Percentiles rank a stretch among this genome's conserved stretches.
phyloP scores from a whole-genome alignment of 2,329 filamentous ascomycete species.

The Macroventuria anomochaeta region DNA sequence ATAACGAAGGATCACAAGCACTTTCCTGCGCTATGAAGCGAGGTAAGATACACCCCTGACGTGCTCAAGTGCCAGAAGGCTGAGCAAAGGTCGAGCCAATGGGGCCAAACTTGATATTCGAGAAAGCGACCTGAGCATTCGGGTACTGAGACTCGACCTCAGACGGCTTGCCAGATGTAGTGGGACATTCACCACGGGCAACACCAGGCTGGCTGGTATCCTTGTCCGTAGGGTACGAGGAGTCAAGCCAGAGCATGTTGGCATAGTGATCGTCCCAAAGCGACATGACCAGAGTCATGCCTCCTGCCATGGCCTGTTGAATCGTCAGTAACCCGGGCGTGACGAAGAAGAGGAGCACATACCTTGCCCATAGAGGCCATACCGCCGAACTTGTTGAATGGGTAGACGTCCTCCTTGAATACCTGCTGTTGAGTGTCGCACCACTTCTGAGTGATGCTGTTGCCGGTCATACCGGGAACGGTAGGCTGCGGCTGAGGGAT shows the following conservation, averaged over 20 bases:
- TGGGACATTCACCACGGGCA: conserved; percentile 39
- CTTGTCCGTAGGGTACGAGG: conserved; percentile 61
- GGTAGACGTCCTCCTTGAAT: conserved; percentile 45
- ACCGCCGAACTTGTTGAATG: conserved; percentile 64
- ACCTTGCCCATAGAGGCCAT: conserved; percentile 62
- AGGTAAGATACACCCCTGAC: neutral
- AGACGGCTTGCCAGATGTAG: conserved; percentile 36
- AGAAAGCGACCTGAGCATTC: conserved; percentile 34
- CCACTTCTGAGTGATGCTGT: conserved; percentile 41
- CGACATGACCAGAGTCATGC: conserved; percentile 69
- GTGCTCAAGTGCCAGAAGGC: conserved; percentile 20
- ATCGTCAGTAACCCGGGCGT: conserved; percentile 28
- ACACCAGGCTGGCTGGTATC: conserved; percentile 37
- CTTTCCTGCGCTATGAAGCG: neutral
- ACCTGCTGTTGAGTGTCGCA: conserved; percentile 40
- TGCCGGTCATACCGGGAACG: conserved; percentile 53
- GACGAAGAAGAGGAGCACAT: conserved; percentile 51
- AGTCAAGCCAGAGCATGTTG: conserved; percentile 71
- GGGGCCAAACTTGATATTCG: conserved; percentile 42
- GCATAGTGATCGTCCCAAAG: conserved; percentile 69
- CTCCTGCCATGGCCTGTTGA: conserved; percentile 61
- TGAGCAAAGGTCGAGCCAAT: conserved; percentile 41
- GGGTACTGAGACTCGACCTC: conserved; percentile 34
- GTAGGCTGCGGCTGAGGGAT: conserved; percentile 54
- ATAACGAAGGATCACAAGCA: neutral